Evolutionary conservation across 352 stramenopile species (phyloP).

Genomic region (Phytophthora constricta): DNA sequence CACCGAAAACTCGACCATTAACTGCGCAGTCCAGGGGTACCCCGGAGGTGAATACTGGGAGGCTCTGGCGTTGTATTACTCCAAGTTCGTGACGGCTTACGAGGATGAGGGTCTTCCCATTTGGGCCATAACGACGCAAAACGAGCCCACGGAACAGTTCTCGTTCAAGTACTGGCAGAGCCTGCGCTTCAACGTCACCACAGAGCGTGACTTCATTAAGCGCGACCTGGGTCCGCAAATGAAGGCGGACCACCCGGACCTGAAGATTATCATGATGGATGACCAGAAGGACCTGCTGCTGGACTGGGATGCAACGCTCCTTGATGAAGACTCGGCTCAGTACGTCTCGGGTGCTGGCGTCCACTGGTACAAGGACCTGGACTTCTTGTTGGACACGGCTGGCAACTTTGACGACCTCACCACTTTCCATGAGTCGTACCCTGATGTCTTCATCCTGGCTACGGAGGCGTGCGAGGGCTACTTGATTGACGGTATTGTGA

Average conservation of each 20-base stretch:
- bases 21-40: slow-evolving; percentile 61
- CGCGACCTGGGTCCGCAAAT: slow-evolving; percentile 75
- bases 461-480: slow-evolving; percentile 85
- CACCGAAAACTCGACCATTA: slow-evolving; percentile 61
- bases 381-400: slow-evolving; percentile 51
- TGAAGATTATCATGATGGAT: slow-evolving; percentile 88
- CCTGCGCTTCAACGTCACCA: slow-evolving; percentile 54
- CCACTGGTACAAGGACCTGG: slow-evolving; percentile 87
- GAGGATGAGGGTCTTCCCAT: slow-evolving; percentile 67
- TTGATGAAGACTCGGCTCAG: slow-evolving; percentile 56
- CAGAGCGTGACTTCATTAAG: slow-evolving; percentile 77
- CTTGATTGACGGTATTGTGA: slow-evolving; percentile 54
- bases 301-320: slow-evolving; percentile 49
- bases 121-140: slow-evolving; percentile 88
- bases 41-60: slow-evolving; percentile 69
- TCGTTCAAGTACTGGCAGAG: slow-evolving; percentile 62
- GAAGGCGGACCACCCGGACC: slow-evolving; percentile 67
- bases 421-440: slow-evolving; percentile 61
- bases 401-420: slow-evolving; percentile 60
- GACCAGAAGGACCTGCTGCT: slow-evolving; percentile 78
- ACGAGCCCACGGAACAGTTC: slow-evolving; percentile 70
- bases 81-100: slow-evolving; percentile 87
- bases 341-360: slow-evolving; percentile 87
- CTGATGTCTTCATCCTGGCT: slow-evolving; percentile 81
- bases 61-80: slow-evolving; percentile 85